phyloP scores from a whole-genome alignment of 169 alveolate genomes.

The Plasmodium berghei region DNA sequence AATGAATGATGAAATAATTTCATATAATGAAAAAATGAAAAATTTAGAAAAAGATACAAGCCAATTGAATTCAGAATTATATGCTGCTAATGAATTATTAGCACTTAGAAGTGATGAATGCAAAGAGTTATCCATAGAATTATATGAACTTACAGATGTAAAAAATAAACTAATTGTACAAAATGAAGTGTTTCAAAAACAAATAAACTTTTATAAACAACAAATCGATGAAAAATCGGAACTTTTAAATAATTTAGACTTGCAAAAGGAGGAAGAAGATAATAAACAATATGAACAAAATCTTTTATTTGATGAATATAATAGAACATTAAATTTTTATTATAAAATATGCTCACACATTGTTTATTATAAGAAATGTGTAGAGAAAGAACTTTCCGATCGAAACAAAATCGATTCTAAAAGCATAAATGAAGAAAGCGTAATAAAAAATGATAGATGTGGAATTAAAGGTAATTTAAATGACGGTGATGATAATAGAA shows the following conservation, averaged over 20 bases:
- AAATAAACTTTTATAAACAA: slow-evolving; percentile 52
- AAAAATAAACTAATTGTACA: slow-evolving; percentile 55
- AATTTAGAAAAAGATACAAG: slow-evolving; percentile 51
- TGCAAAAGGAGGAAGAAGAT: slow-evolving; percentile 10
- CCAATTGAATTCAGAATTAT: slow-evolving; percentile 55
- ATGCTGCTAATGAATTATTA: slow-evolving; percentile 58
- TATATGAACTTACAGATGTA: slow-evolving; percentile 57
- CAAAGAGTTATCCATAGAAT: slow-evolving; percentile 51
- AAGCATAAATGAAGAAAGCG: no score
- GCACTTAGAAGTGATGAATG: slow-evolving; percentile 75
- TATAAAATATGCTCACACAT: slow-evolving; percentile 60
- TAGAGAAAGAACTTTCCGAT: slow-evolving; percentile 36
- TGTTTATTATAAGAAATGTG: slow-evolving; percentile 44
- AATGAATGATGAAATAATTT: slow-evolving; percentile 62
- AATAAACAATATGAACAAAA: slow-evolving; percentile 40
- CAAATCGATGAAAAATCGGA: slow-evolving; percentile 54
- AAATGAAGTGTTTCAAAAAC: slow-evolving; percentile 60
- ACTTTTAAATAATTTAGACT: slow-evolving; percentile 30
- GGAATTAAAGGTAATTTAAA: not conserved
- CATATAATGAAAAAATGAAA: slow-evolving; percentile 67
- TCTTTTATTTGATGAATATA: slow-evolving; percentile 30
- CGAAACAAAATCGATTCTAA: not conserved
- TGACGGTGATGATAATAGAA: not conserved
- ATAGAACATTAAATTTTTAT: slow-evolving; percentile 29
- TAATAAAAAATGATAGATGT: not conserved